Percentiles rank a stretch among this genome's conserved stretches.
These are phyloP conservation scores for Macrophomina tecta DNA, from an alignment of 2,329 filamentous ascomycete genomes.

Conservation along the genomic window DNA sequence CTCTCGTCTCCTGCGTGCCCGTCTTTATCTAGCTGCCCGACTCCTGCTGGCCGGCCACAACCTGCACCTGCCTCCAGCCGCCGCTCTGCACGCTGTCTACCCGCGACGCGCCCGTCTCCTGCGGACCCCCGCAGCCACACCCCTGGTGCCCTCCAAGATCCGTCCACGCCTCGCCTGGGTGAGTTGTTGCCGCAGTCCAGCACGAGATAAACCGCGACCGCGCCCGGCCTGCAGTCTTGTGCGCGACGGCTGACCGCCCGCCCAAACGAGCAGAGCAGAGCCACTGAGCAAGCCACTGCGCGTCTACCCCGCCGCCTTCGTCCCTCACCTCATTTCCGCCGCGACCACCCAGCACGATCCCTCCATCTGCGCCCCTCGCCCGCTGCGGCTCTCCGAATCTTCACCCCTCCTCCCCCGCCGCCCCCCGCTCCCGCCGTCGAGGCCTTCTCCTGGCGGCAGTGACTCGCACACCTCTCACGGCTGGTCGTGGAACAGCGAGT, in stretches of 20 bases:
- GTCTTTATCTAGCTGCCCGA: slow-evolving; percentile 23
- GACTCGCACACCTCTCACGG: slow-evolving; percentile 13
- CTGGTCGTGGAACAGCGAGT: slow-evolving; percentile 25
- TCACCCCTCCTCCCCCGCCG: not conserved
- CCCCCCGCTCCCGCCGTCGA: not conserved
- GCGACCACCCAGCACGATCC: slow-evolving; percentile 18
- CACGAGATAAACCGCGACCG: slow-evolving; percentile 8
- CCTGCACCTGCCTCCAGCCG: not conserved
- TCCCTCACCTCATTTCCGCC: slow-evolving; percentile 25
- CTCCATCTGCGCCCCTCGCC: slow-evolving; percentile 14
- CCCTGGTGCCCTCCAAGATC: slow-evolving; percentile 7
- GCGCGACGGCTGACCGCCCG: slow-evolving; percentile 18
- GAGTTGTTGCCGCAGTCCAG: slow-evolving; percentile 10
- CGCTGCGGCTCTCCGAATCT: slow-evolving; percentile 10
- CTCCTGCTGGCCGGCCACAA: not conserved
- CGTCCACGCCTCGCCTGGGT: slow-evolving; percentile 8
- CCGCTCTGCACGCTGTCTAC: not conserved
- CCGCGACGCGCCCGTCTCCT: slow-evolving; percentile 25
- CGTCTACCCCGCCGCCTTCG: slow-evolving; percentile 23
- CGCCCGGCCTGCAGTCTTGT: not conserved
- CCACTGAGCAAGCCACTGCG: slow-evolving; percentile 10
- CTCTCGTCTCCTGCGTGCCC: slow-evolving; percentile 6
- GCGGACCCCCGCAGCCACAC: slow-evolving; percentile 24
- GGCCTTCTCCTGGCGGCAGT: not conserved
- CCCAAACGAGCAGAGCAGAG: slow-evolving; percentile 17